These are phyloP conservation scores for Coemansia reversa DNA, from an alignment of 192 early-diverging fungal species.

Conservation along the genomic window DNA sequence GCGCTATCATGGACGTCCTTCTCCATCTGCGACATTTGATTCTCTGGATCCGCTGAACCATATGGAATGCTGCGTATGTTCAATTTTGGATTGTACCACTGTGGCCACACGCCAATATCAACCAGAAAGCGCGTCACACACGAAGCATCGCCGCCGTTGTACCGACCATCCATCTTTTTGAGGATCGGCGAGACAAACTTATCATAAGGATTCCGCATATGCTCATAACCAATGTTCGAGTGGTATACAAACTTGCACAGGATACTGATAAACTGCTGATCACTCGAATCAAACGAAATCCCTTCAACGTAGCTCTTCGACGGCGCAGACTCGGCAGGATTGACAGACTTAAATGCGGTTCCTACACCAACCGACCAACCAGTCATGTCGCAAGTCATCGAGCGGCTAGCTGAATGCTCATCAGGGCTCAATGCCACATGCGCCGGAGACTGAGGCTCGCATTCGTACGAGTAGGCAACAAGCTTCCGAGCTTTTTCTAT, in stretches of 20 bases:
- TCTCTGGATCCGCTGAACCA: slow-evolving; percentile 49
- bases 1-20: background rate
- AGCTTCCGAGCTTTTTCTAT: slow-evolving; percentile 50
- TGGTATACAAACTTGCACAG: slow-evolving; percentile 52
- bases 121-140: slow-evolving; percentile 63
- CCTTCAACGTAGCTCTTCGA: slow-evolving; percentile 13
- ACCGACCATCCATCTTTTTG: slow-evolving; percentile 57
- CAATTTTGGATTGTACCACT: slow-evolving; percentile 67
- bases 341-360: background rate
- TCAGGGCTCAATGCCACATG: slow-evolving; percentile 25
- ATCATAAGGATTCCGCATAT: slow-evolving; percentile 39
- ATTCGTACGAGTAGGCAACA: slow-evolving; percentile 24
- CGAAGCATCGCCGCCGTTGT: slow-evolving; percentile 53
- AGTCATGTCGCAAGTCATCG: slow-evolving; percentile 23
- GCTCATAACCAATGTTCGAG: slow-evolving; percentile 27
- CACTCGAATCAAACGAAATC: slow-evolving; percentile 47
- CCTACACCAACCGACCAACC: slow-evolving; percentile 11
- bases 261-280: slow-evolving; percentile 59
- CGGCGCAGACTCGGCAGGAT: background rate
- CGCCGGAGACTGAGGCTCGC: slow-evolving; percentile 15
- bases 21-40: slow-evolving; percentile 22
- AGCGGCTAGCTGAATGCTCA: slow-evolving; percentile 12
- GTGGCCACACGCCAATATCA: slow-evolving; percentile 80
- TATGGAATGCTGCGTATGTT: slow-evolving; percentile 46
- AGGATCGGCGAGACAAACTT: slow-evolving; percentile 58